These are phyloP conservation scores for Papiliotrema nemorosa DNA, from an alignment of 1,284 basidiomycete genomes.

Conservation along the genomic window DNA sequence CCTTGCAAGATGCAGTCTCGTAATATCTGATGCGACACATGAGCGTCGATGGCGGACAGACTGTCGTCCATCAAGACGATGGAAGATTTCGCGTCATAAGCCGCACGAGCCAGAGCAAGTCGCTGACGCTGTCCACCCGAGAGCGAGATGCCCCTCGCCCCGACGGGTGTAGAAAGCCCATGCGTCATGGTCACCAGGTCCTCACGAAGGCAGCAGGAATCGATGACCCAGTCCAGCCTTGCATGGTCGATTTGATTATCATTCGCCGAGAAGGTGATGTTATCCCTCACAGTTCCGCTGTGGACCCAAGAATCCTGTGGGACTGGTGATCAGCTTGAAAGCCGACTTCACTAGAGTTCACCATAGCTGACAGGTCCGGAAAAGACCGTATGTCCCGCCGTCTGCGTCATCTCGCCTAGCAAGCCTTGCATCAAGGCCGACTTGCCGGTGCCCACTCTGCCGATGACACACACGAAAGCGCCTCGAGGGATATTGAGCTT, in stretches of 20 bases:
- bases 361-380: slow-evolving; percentile 65
- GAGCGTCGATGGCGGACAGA: slow-evolving; percentile 66
- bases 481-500: slow-evolving; percentile 57
- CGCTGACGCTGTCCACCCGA: slow-evolving; percentile 58
- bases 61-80: slow-evolving; percentile 36
- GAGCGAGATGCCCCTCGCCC: slow-evolving; percentile 57
- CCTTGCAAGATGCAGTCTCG: slow-evolving; percentile 62
- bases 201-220: slow-evolving; percentile 23
- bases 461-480: slow-evolving; percentile 31
- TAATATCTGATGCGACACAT: slow-evolving; percentile 32
- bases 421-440: slow-evolving; percentile 61
- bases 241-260: slow-evolving; percentile 16
- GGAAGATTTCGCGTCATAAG: slow-evolving; percentile 63
- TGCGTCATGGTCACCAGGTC: slow-evolving; percentile 29
- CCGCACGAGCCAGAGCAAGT: slow-evolving; percentile 70
- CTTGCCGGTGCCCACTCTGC: slow-evolving; percentile 38
- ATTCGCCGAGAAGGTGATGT: slow-evolving; percentile 33
- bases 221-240: slow-evolving; percentile 22
- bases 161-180: slow-evolving; percentile 59
- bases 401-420: slow-evolving; percentile 71
- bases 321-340: not conserved
- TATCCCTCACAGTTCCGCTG: slow-evolving; percentile 61
- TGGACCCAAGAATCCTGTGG: slow-evolving; percentile 63
- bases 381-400: slow-evolving; percentile 58
- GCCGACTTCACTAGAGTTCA: slow-evolving; percentile 2